Evolutionary conservation across 257 asterid species (phyloP).

Genomic region (Plantago major): DNA sequence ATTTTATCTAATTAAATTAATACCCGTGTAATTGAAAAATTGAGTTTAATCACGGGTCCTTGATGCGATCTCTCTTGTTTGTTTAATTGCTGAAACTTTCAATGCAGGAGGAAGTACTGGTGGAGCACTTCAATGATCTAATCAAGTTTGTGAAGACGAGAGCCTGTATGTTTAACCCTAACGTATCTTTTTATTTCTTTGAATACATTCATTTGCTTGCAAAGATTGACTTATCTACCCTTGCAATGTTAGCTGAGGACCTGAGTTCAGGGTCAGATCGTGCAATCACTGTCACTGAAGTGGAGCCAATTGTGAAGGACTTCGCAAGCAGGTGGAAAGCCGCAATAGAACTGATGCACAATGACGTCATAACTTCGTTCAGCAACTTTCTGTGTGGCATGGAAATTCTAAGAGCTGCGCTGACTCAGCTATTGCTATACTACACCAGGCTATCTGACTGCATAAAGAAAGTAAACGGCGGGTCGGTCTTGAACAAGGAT

Average conservation of each 20-base stretch:
- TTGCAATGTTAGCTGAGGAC: conserved; percentile 65
- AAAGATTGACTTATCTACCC: conserved; percentile 10
- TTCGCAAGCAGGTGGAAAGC: conserved; percentile 91
- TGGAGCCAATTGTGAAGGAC: conserved; percentile 90
- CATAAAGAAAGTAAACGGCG: conserved; percentile 73
- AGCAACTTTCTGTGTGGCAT: conserved; percentile 93
- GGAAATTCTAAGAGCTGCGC: conserved; percentile 95
- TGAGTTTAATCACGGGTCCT: neutral
- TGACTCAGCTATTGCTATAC: conserved; percentile 88
- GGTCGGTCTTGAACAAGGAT: conserved; percentile 83
- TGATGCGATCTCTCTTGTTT: conserved; percentile 5
- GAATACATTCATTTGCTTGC: neutral
- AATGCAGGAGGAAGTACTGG: conserved; percentile 82
- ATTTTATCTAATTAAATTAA: neutral
- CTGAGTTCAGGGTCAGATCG: conserved; percentile 55
- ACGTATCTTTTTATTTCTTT: neutral
- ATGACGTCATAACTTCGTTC: conserved; percentile 81
- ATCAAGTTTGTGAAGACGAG: conserved; percentile 90
- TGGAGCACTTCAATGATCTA: conserved; percentile 81
- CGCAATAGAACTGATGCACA: conserved; percentile 97
- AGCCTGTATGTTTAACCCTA: conserved; percentile 53
- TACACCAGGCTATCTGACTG: conserved; percentile 92
- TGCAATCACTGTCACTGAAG: conserved; percentile 60
- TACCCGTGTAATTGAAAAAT: too few species aligned
- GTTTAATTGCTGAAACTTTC: conserved; percentile 14